A percentile compares a stretch with the other conserved stretches of the same genome.
Conservation (phyloP, 192 early-diverging fungal species). For the Haplosporangium gracile region DNA sequence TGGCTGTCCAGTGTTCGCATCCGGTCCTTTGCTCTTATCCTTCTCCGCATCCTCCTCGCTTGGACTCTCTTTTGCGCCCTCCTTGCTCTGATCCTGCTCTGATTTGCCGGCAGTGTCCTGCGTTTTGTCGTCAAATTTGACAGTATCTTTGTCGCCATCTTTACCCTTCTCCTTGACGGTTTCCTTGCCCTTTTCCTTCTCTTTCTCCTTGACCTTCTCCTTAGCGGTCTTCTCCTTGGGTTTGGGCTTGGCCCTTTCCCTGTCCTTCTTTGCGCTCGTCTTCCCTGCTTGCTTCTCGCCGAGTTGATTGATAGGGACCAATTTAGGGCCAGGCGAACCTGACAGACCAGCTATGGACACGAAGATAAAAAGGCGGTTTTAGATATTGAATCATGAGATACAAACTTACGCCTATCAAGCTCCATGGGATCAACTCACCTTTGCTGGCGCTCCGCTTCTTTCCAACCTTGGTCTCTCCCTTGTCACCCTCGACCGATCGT, state of each 20-base stretch:
- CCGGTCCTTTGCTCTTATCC: background rate
- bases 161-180: constrained; percentile 6
- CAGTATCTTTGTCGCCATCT: background rate
- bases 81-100: background rate
- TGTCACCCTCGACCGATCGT: background rate
- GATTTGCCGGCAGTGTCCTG: background rate
- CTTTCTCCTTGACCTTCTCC: constrained; percentile 21
- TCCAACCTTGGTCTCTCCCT: background rate
- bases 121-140: background rate
- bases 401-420: background rate
- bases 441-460: constrained; percentile 24
- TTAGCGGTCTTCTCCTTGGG: background rate
- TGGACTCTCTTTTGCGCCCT: background rate
- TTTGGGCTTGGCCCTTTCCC: background rate
- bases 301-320: constrained; percentile 48
- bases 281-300: constrained; percentile 7
- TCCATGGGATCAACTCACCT: background rate
- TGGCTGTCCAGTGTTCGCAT: background rate
- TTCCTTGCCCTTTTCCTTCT: constrained; percentile 15
- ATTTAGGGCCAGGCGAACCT: constrained; percentile 11
- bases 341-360: background rate
- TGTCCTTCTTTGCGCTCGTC: background rate
- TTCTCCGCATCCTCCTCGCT: background rate
- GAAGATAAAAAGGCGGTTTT: background rate
- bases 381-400: background rate